A percentile compares a stretch with the other conserved stretches of the same genome.
phyloP scores from a whole-genome alignment of 2,329 filamentous ascomycete species.

The Colletotrichum sojae region DNA sequence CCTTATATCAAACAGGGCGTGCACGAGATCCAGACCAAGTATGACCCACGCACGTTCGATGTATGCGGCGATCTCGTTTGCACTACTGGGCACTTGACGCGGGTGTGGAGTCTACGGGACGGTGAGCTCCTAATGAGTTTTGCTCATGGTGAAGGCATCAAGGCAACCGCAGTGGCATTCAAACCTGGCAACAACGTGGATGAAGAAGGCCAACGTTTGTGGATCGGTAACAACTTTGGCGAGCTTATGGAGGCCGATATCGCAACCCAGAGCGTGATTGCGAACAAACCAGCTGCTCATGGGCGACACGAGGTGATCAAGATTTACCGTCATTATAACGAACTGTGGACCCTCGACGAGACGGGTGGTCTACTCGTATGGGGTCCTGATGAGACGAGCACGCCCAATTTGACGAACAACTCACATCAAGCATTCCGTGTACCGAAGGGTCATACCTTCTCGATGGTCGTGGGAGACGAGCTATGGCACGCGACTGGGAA shows the following conservation, averaged over 20 bases:
- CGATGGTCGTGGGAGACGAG: slow-evolving; percentile 86
- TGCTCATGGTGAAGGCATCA: slow-evolving; percentile 87
- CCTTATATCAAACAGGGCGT: slow-evolving; percentile 80
- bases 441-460: slow-evolving; percentile 87
- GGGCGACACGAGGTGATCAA: slow-evolving; percentile 83
- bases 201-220: slow-evolving; percentile 85
- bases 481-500: slow-evolving; percentile 92
- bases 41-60: slow-evolving; percentile 88
- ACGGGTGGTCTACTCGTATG: slow-evolving; percentile 89
- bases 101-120: slow-evolving; percentile 88
- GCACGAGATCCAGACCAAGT: slow-evolving; percentile 85
- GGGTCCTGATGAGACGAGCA: slow-evolving; percentile 80
- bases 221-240: slow-evolving; percentile 91
- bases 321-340: slow-evolving; percentile 88
- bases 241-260: slow-evolving; percentile 94
- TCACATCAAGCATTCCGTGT: slow-evolving; percentile 83
- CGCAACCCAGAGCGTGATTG: slow-evolving; percentile 77
- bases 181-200: slow-evolving; percentile 84
- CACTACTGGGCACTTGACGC: slow-evolving; percentile 87
- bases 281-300: slow-evolving; percentile 80
- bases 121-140: slow-evolving; percentile 87
- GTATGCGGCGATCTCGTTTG: slow-evolving; percentile 91
- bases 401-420: slow-evolving; percentile 80
- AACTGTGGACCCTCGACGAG: slow-evolving; percentile 96
- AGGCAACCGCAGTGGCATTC: slow-evolving; percentile 85